Base-by-base conservation (phyloP, 2,329 filamentous ascomycete species). In the Cordyceps fumosorosea region DNA sequence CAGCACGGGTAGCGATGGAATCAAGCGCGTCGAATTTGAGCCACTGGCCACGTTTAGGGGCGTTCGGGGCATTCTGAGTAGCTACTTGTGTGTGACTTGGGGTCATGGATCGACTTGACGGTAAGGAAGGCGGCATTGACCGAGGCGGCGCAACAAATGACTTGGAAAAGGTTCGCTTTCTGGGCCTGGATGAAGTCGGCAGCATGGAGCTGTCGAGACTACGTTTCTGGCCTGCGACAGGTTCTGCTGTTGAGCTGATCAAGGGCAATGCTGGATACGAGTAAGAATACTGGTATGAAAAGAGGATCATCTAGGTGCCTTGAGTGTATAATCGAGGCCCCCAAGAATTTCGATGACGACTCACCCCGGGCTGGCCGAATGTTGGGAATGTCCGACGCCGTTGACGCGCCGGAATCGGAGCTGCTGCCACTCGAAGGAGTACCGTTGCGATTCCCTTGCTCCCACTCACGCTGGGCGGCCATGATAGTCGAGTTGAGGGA, bases 381-480 rank as follows among this genome's bases (percentile, higher is more conserved):
- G 10, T 29, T 24, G 12, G 44, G 18, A 44, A 26, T 26, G 42
- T 57, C 45, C 5, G 56, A 37, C n/a, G 5, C 32, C 6, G 45
- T 18, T 14, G 44, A 48, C 3, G 4, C 45, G 12, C 14, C 32
- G 26, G 16, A 42, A 5, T 50, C 45, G 32, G 56, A 58, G 45
- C 26, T 58, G 32, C 16, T 48, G 32, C 10, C 18, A 48, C 55
- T 48, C 6, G 10, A 29, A 3, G 2, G 16, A 5, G 4, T 2
- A 8, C 24, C 24, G 11, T 10, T n/a, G 5, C 11, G 14, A 6
- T 44, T 52, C 18, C 32, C 42, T 16, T 52, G 34, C 60, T 71
- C 69, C 74, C 74, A 76, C 16, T 69, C 60, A 37, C 64, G 64
- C 60, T 75, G 73, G 20, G 71, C 62, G 3, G 67, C 68, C 54